A percentile compares a stretch with the other conserved stretches of the same genome.
phyloP scores from a whole-genome alignment of 2,329 filamentous ascomycete genomes.

The Epichloe uncinata region DNA sequence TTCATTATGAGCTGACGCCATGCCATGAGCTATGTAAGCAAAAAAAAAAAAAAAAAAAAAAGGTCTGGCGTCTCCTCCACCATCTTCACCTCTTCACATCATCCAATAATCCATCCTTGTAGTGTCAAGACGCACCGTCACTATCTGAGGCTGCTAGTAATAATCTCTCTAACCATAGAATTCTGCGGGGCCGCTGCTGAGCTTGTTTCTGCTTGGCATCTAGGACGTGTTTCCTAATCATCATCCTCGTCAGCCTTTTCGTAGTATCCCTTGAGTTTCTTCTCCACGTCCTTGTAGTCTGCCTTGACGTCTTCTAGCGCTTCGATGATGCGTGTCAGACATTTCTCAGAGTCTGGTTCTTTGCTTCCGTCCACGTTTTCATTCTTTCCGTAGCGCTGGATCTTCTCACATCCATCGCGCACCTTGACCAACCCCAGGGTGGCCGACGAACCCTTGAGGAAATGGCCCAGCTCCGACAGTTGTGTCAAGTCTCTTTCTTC shows the following conservation, averaged over 20 bases:
- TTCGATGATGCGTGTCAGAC: conserved; percentile 55
- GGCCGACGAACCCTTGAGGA: conserved; percentile 92
- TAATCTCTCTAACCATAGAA: background rate
- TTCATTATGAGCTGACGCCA: background rate
- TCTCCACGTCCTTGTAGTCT: conserved; percentile 65
- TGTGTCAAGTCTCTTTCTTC: conserved; percentile 52
- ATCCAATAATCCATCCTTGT: background rate
- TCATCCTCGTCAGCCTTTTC: conserved; percentile 11
- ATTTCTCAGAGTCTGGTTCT: conserved; percentile 53
- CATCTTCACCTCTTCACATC: background rate
- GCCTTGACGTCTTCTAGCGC: conserved; percentile 59
- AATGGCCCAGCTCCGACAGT: conserved; percentile 80
- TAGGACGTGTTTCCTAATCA: conserved; percentile 6
- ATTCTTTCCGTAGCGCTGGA: conserved; percentile 78
- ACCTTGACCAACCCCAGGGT: conserved; percentile 85
- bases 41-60: background rate
- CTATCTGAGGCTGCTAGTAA: background rate
- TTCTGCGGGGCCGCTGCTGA: background rate
- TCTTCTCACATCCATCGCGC: conserved; percentile 88
- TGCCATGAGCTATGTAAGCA: background rate
- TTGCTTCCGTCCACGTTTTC: conserved; percentile 64
- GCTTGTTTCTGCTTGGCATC: background rate
- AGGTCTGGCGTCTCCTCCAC: background rate
- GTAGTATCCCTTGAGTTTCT: conserved; percentile 56
- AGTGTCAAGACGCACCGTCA: no score